Base-by-base conservation (phyloP, 73 alveolate species). In the Paraurostyla sp. region DNA sequence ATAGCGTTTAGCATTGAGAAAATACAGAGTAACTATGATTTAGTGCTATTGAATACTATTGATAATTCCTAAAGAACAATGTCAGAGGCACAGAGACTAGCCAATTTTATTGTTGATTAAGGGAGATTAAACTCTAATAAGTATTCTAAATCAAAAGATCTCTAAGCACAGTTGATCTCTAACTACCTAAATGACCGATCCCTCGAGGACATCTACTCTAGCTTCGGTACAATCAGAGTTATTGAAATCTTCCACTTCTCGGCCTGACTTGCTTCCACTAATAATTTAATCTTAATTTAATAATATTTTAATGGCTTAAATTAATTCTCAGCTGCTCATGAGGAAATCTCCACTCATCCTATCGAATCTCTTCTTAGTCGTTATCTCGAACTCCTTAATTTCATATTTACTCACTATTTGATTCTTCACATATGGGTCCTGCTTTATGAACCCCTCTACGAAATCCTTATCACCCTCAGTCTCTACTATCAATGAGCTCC, bases 391-490 rank as follows among this genome's bases (percentile, higher is more conserved):
- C 62, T 78, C 89, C 3, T 49, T 22, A 43, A 78, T 78, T 22
- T 50, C 78, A 27, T 51, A 78, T 23, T 54, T 52, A 1, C 20
- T 4, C 7, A 78, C 78, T 7, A 78, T 35, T 4, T 78, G 49
- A 22, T 50, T 54, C 87, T 73, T 73, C 16, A 73, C 29, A 49
- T 78, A 78, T 16, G 89, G 89, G 40, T 78, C 89, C 1, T n/a
- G 13, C 41, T 78, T 50, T 6, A 78, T 49, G 50, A 49, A 51
- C 7, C 32, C 27, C 32, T 78, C 89, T 20, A 78, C 46, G 33
- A 29, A 46, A 3, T 32, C 18, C 43, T 78, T 0, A 54, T 49
- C 78, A n/a, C 78, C 78, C 58, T 78, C 78, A 16, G 92, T 83
- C 48, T 83, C 92, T 29, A 83, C 46, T 40, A 63, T 69, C 56